These are phyloP conservation scores for Pisolithus albus DNA, from an alignment of 768 basidiomycete genomes.

Conservation along the genomic window DNA sequence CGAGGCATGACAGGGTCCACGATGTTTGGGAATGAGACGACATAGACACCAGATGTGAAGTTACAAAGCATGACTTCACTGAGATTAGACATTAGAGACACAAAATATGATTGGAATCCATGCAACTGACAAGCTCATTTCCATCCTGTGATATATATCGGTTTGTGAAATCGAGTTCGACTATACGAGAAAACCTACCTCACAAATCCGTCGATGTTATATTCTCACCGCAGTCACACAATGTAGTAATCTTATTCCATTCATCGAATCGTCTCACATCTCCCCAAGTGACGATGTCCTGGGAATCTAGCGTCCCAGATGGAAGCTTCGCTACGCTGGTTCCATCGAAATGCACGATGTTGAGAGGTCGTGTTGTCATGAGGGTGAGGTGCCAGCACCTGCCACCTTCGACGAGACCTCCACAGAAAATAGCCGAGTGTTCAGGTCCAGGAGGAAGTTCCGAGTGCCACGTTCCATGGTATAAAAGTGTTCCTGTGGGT, in stretches of 20 bases:
- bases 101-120: neutral
- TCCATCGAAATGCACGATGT: slow-evolving; percentile 29
- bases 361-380: slow-evolving; percentile 20
- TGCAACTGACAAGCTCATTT: slow-evolving; percentile 40
- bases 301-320: slow-evolving; percentile 28
- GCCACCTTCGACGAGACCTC: neutral
- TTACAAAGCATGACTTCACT: slow-evolving; percentile 10
- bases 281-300: slow-evolving; percentile 32
- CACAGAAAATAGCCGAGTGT: slow-evolving; percentile 32
- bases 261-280: slow-evolving; percentile 16
- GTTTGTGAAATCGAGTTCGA: too few relatives aligned
- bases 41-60: slow-evolving; percentile 22
- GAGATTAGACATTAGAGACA: neutral
- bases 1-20: neutral
- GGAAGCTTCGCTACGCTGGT: slow-evolving; percentile 26
- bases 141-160: slow-evolving; percentile 29
- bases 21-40: neutral
- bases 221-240: slow-evolving; percentile 11
- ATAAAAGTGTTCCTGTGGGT: slow-evolving; percentile 28
- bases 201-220: neutral
- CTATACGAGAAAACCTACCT: too few relatives aligned
- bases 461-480: slow-evolving; percentile 21
- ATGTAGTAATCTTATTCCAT: slow-evolving; percentile 14
- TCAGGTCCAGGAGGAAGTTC: slow-evolving; percentile 25
- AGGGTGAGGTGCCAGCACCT: slow-evolving; percentile 28